Evolutionary conservation across 169 alveolate genomes (phyloP).

Genomic region (Cryptosporidium andersoni): DNA sequence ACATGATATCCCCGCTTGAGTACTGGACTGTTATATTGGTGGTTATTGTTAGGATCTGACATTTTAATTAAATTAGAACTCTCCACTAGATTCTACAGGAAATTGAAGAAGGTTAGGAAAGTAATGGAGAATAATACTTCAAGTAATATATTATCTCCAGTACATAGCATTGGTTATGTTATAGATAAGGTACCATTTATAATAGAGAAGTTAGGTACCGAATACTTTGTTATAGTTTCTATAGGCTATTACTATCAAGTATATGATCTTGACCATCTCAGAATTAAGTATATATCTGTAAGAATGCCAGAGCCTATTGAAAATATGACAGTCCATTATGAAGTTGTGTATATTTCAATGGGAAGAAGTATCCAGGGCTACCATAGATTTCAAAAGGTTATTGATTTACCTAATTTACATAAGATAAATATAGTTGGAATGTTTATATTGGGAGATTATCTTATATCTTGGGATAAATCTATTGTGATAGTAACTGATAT

Average conservation of each 20-base stretch:
- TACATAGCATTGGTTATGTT: constrained; percentile 54
- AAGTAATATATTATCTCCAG: constrained; percentile 57
- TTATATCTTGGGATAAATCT: constrained; percentile 51
- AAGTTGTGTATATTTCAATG: constrained; percentile 56
- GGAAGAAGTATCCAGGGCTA: constrained; percentile 33
- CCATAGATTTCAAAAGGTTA: constrained; percentile 30
- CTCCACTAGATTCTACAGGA: no score
- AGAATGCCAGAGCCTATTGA: constrained; percentile 12
- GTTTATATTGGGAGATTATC: constrained; percentile 31
- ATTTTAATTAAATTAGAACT: neutral
- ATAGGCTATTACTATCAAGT: constrained; percentile 60
- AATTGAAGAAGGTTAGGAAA: neutral
- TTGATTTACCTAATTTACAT: constrained; percentile 30
- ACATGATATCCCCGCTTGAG: neutral
- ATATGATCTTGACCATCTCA: constrained; percentile 51
- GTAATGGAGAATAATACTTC: constrained; percentile 14
- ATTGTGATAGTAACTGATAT: constrained; percentile 10
- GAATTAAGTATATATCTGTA: constrained; percentile 50
- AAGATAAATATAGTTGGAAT: constrained; percentile 29
- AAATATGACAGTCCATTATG: constrained; percentile 18
- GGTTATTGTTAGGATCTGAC: constrained; percentile 25
- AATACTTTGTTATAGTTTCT: constrained; percentile 42
- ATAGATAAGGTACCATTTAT: constrained; percentile 46
- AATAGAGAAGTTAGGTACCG: constrained; percentile 60
- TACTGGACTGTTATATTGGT: neutral